A percentile compares a stretch with the other conserved stretches of the same genome.
Conservation (phyloP, 345 rosid species). For the Erodium maritimum region DNA sequence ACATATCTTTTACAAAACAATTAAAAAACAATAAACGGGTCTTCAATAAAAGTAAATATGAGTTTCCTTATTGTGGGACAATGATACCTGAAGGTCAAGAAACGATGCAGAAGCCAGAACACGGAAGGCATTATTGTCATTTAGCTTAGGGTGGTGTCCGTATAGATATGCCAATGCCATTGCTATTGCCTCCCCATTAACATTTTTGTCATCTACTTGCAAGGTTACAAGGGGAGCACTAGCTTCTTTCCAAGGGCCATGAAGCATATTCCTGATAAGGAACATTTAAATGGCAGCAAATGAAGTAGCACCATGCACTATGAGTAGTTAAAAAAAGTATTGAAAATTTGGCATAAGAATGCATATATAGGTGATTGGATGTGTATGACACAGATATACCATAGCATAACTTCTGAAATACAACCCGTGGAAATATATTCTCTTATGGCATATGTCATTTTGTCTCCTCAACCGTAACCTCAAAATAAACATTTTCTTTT, state of each 20-base stretch:
- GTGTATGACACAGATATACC: background rate
- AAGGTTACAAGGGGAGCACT: slow-evolving; percentile 55
- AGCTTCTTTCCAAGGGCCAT: slow-evolving; percentile 98
- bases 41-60: background rate
- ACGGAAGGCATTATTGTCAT: slow-evolving; percentile 77
- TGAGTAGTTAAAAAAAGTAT: background rate
- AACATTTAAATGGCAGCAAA: background rate
- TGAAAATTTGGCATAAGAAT: background rate
- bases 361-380: background rate
- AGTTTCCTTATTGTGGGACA: background rate
- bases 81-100: slow-evolving; percentile 85
- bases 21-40: background rate
- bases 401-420: background rate
- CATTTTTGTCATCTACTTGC: slow-evolving; percentile 86
- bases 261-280: slow-evolving; percentile 67
- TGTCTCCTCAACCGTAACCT: background rate
- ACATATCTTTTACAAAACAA: background rate
- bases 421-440: too few species aligned
- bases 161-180: slow-evolving; percentile 78
- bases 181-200: slow-evolving; percentile 70
- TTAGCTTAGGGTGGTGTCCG: slow-evolving; percentile 82
- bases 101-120: slow-evolving; percentile 95
- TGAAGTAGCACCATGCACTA: slow-evolving; percentile 1
- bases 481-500: background rate
- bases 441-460: background rate